Evolutionary conservation across 495 filamentous ascomycete species (phyloP).

Genomic region (Penicillium cinerascens): DNA sequence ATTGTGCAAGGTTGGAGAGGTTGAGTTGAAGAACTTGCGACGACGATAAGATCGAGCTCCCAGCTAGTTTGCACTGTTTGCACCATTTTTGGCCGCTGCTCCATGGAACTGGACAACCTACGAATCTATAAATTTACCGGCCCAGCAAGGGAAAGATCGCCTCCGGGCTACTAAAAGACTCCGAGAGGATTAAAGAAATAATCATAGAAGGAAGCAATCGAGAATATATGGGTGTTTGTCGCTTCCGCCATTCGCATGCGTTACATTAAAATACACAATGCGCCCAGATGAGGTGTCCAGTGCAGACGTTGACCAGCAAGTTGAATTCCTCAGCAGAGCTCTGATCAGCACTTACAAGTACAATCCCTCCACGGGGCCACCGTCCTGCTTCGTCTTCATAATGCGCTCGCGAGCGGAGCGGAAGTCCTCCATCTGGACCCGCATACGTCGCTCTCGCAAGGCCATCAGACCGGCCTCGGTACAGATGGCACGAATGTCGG

Average conservation of each 20-base stretch:
- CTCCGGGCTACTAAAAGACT: too few relatives aligned
- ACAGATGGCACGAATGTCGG: constrained; percentile 98
- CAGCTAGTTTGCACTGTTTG: constrained; percentile 42
- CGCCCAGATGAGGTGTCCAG: constrained; percentile 10
- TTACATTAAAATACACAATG: constrained; percentile 32
- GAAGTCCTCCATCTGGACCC: constrained; percentile 99
- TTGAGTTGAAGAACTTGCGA: constrained; percentile 8
- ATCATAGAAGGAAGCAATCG: too few relatives aligned
- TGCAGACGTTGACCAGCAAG: constrained; percentile 1
- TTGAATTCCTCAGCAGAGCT: not conserved
- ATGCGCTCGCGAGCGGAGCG: constrained; percentile 87
- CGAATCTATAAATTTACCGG: not conserved
- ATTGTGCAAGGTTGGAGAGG: constrained; percentile 25
- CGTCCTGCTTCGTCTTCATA: constrained; percentile 97
- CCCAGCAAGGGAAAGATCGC: too few relatives aligned
- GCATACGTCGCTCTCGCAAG: constrained; percentile 91
- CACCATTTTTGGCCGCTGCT: not conserved
- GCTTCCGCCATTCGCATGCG: constrained; percentile 1
- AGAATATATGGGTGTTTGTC: not conserved
- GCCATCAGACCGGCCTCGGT: constrained; percentile 96
- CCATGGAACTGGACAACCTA: not conserved
- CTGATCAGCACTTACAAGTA: constrained; percentile 69
- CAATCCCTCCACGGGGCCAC: constrained; percentile 89
- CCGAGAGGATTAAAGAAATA: too few relatives aligned
- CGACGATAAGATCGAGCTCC: constrained; percentile 22